phyloP scores from a whole-genome alignment of 129 eudicot species.

The Pseudognaphalium luteoalbum region DNA sequence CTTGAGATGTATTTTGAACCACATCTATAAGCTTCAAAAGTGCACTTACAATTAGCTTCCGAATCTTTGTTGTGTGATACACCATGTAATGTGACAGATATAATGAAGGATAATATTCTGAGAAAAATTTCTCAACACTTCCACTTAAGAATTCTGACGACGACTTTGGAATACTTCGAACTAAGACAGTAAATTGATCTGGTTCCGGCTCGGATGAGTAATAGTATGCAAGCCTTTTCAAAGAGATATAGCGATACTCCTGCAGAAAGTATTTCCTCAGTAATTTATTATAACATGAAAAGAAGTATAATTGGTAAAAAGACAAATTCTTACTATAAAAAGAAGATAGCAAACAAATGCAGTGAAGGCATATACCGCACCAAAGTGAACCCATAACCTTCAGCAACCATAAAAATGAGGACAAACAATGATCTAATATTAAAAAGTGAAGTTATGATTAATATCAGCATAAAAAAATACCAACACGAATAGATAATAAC shows the following conservation, averaged over 20 bases:
- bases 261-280: conserved; percentile 43
- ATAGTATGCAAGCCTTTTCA: conserved; percentile 66
- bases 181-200: conserved; percentile 78
- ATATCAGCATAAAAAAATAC: not conserved
- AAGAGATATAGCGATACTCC: conserved; percentile 75
- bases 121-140: conserved; percentile 80
- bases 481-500: not conserved
- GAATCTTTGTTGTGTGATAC: conserved; percentile 67
- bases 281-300: conserved; percentile 7
- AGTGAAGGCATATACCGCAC: conserved; percentile 73
- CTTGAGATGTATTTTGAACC: conserved; percentile 11
- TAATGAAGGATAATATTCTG: conserved; percentile 65
- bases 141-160: conserved; percentile 60
- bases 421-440: conserved; percentile 1
- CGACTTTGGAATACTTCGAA: conserved; percentile 73
- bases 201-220: conserved; percentile 77
- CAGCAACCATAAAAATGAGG: conserved; percentile 10
- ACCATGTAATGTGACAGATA: conserved; percentile 83
- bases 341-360: conserved; percentile 87
- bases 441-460: conserved; percentile 15
- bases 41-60: conserved; percentile 68
- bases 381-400: conserved; percentile 97
- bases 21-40: conserved; percentile 23
- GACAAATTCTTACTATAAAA: conserved; percentile 55
- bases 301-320: not conserved